These are phyloP conservation scores for Candida odintsovae DNA, from an alignment of 805 yeast species.

Conservation along the genomic window DNA sequence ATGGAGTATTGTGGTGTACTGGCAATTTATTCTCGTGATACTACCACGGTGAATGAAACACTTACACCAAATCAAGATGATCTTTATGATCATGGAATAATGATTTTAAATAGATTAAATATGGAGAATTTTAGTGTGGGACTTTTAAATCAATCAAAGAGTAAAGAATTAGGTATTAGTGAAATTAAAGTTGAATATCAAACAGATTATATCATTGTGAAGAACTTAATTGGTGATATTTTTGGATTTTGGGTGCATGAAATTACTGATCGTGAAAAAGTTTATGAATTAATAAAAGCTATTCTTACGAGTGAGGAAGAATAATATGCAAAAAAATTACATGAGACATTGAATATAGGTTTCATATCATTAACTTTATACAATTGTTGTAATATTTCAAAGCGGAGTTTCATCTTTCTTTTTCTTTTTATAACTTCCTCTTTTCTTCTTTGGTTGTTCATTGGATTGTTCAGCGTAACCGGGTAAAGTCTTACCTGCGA, in stretches of 20 bases:
- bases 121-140: conserved; percentile 74
- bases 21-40: conserved; percentile 54
- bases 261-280: conserved; percentile 55
- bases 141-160: conserved; percentile 48
- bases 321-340: not conserved
- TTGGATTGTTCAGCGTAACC: conserved; percentile 8
- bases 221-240: conserved; percentile 61
- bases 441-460: conserved; percentile 21
- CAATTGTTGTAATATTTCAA: no score
- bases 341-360: no score
- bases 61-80: conserved; percentile 22
- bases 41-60: not conserved
- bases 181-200: conserved; percentile 63
- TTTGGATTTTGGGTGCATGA: conserved; percentile 78
- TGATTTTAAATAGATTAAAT: conserved; percentile 59
- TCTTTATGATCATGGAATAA: conserved; percentile 57
- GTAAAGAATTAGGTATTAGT: conserved; percentile 30
- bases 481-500: conserved; percentile 26
- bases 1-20: conserved; percentile 66
- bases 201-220: conserved; percentile 64
- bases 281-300: conserved; percentile 39
- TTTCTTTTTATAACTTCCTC: conserved; percentile 25
- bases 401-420: conserved; percentile 13
- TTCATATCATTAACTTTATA: not conserved
- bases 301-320: conserved; percentile 6